These are phyloP conservation scores for Citrus trifoliata DNA, from an alignment of 345 rosid species.

Conservation along the genomic window DNA sequence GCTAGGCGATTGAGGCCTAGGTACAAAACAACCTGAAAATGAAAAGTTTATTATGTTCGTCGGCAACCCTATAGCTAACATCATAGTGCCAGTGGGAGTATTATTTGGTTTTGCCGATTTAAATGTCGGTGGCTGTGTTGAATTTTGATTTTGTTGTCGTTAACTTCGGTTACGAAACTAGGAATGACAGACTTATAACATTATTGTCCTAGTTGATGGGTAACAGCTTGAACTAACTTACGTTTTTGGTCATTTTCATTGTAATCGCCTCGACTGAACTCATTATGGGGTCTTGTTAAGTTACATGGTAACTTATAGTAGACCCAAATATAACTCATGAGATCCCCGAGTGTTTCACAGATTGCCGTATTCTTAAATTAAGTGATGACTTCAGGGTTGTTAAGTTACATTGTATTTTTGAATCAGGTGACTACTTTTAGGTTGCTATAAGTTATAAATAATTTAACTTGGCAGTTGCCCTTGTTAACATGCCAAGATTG, in stretches of 20 bases:
- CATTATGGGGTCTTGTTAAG: no score
- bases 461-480: no score
- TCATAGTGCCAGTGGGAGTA: neutral
- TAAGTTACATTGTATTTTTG: no score
- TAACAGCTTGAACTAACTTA: neutral
- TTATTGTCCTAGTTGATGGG: neutral
- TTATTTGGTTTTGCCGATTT: slow-evolving; percentile 4
- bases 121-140: neutral
- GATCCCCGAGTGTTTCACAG: no score
- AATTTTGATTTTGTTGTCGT: neutral
- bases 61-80: neutral
- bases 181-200: neutral
- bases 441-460: no score
- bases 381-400: no score
- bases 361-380: no score
- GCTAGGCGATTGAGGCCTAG: slow-evolving; percentile 27
- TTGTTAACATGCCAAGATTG: neutral
- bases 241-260: neutral
- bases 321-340: no score
- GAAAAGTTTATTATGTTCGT: neutral
- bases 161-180: neutral
- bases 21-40: slow-evolving; percentile 13
- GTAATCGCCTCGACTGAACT: neutral
- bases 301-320: no score
- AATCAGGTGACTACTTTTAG: no score